Conservation (phyloP, 2,329 filamentous ascomycete species). For the Coniella lustricola region DNA sequence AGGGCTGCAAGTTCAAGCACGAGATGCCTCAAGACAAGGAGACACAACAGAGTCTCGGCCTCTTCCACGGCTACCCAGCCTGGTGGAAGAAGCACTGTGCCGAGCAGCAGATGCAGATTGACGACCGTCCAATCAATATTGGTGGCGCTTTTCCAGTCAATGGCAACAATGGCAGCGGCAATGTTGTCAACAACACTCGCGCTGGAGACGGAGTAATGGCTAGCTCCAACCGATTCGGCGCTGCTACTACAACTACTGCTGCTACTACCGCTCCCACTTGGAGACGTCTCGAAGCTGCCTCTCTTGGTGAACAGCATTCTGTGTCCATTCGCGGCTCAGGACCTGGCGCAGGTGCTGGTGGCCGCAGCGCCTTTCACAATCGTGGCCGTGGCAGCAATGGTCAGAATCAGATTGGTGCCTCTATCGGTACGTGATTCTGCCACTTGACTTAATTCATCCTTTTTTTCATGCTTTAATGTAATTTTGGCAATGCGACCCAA, state of each 20-base stretch:
- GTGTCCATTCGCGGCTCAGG: not conserved
- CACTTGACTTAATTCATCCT: not conserved
- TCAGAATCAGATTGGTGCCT: not conserved
- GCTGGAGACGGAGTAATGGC: not conserved
- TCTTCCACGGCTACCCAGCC: constrained; percentile 55
- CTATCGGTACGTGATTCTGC: not conserved
- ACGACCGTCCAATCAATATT: constrained; percentile 2
- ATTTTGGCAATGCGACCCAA: too few relatives aligned
- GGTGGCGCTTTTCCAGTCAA: not conserved
- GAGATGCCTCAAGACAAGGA: constrained; percentile 70
- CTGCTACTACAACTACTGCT: not conserved
- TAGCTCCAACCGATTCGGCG: not conserved
- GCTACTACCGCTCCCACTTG: not conserved
- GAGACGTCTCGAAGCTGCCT: constrained; percentile 1
- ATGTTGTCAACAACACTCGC: not conserved
- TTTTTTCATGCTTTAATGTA: too few relatives aligned
- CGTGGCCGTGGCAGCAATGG: not conserved
- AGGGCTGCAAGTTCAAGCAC: constrained; percentile 84
- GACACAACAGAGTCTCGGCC: constrained; percentile 62
- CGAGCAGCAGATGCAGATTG: constrained; percentile 27
- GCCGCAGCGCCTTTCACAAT: not conserved
- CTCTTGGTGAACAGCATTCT: not conserved
- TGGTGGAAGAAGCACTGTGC: constrained; percentile 53
- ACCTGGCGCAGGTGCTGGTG: not conserved
- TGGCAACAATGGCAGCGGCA: not conserved